phyloP scores from a whole-genome alignment of 345 rosid species.

The Acer negundo region DNA sequence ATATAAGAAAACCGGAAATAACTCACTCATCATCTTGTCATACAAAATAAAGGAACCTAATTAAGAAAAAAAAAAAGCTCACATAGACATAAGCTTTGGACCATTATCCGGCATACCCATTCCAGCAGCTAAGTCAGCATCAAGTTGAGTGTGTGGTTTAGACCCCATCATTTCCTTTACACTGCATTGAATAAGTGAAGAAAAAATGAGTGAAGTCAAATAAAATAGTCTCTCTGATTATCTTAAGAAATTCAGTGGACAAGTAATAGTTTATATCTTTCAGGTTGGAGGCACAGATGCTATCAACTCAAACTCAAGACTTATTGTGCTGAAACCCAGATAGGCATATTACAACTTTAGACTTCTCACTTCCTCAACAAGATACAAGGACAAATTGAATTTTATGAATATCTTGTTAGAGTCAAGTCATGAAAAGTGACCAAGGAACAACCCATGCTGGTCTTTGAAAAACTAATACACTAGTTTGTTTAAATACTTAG shows the following conservation, averaged over 20 bases:
- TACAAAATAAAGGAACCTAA: constrained; percentile 2
- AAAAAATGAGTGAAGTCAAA: constrained; percentile 1
- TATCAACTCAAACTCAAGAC: not conserved
- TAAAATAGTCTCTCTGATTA: not conserved
- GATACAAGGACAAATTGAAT: too few relatives aligned
- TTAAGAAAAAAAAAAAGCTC: constrained; percentile 17
- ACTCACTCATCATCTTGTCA: constrained; percentile 1
- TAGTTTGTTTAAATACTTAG: not conserved
- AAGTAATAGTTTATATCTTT: not conserved
- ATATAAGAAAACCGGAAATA: not conserved
- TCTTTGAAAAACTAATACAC: not conserved
- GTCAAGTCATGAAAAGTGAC: not conserved
- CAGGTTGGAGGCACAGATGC: not conserved
- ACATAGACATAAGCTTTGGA: constrained; percentile 63
- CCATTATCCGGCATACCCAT: constrained; percentile 99
- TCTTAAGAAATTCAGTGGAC: not conserved
- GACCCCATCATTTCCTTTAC: constrained; percentile 73
- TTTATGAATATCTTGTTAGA: not conserved
- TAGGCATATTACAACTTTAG: not conserved
- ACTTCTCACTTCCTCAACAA: too few relatives aligned
- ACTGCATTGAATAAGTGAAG: constrained; percentile 42
- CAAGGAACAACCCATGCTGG: not conserved
- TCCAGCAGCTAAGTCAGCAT: constrained; percentile 92
- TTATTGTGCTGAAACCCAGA: not conserved
- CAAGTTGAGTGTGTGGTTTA: constrained; percentile 91